phyloP scores from a whole-genome alignment of 768 basidiomycete species.

The Phylloporus sp. region DNA sequence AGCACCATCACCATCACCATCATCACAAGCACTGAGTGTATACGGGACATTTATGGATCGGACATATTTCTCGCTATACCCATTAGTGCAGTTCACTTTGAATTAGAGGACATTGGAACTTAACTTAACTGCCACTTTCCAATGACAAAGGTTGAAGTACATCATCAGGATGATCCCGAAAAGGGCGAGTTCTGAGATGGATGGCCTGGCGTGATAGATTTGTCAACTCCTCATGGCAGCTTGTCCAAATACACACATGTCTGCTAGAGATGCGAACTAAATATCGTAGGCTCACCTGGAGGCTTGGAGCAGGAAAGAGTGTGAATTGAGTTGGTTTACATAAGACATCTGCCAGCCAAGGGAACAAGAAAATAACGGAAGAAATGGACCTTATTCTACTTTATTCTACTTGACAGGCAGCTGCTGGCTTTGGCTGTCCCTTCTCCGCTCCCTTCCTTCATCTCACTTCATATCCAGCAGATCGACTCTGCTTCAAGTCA shows the following conservation, averaged over 20 bases:
- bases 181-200: constrained; percentile 1
- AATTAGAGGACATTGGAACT: no score
- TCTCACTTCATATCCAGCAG: neutral
- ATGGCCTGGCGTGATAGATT: neutral
- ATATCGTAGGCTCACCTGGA: no score
- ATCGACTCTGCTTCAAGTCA: neutral
- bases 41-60: neutral
- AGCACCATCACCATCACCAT: neutral
- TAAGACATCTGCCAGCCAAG: neutral
- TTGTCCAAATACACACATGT: neutral
- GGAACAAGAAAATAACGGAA: neutral
- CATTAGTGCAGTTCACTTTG: no score
- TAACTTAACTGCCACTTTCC: no score
- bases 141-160: no score
- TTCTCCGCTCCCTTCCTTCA: neutral
- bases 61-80: neutral
- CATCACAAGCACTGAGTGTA: neutral
- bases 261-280: neutral
- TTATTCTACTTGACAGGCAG: constrained; percentile 2
- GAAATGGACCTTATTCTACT: neutral
- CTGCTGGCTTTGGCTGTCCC: neutral
- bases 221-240: neutral
- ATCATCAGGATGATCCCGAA: neutral
- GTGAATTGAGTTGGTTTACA: neutral
- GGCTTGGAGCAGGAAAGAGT: no score